phyloP scores from a whole-genome alignment of 1,284 basidiomycete species.

The Papiliotrema terrestris region DNA sequence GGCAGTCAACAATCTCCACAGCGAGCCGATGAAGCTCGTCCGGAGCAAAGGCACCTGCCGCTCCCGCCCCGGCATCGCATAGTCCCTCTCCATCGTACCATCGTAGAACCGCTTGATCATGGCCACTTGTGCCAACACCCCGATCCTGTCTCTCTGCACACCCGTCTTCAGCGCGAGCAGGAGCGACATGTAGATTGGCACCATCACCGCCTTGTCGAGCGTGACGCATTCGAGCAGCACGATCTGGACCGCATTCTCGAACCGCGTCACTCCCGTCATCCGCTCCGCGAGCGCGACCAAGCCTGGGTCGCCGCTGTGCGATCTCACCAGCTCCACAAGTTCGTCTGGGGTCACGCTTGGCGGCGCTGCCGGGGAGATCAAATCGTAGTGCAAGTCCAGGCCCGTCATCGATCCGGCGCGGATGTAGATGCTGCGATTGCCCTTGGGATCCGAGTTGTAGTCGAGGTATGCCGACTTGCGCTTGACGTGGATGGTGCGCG shows the following conservation, averaged over 20 bases:
- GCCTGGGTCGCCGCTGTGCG: constrained; percentile 72
- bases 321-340: constrained; percentile 74
- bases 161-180: constrained; percentile 8
- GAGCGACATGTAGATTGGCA: constrained; percentile 69
- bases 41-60: constrained; percentile 28
- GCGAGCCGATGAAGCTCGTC: constrained; percentile 26
- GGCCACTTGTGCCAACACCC: not conserved
- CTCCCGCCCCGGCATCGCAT: constrained; percentile 13
- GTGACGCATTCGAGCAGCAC: constrained; percentile 80
- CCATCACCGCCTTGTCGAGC: constrained; percentile 76
- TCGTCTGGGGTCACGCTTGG: constrained; percentile 61
- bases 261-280: constrained; percentile 54
- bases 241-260: constrained; percentile 58
- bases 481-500: constrained; percentile 85
- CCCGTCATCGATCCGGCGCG: constrained; percentile 71
- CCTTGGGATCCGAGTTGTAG: constrained; percentile 88
- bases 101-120: constrained; percentile 25
- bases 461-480: constrained; percentile 86
- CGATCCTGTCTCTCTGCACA: not conserved
- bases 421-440: constrained; percentile 80
- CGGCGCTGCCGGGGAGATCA: constrained; percentile 64
- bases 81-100: constrained; percentile 24
- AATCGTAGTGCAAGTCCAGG: constrained; percentile 69
- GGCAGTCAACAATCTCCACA: constrained; percentile 1
- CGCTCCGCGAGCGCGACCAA: constrained; percentile 73